These are phyloP conservation scores for cucumber (Cucumis sativus) DNA, from an alignment of 306 rosid genomes.

Conservation along the genomic window DNA sequence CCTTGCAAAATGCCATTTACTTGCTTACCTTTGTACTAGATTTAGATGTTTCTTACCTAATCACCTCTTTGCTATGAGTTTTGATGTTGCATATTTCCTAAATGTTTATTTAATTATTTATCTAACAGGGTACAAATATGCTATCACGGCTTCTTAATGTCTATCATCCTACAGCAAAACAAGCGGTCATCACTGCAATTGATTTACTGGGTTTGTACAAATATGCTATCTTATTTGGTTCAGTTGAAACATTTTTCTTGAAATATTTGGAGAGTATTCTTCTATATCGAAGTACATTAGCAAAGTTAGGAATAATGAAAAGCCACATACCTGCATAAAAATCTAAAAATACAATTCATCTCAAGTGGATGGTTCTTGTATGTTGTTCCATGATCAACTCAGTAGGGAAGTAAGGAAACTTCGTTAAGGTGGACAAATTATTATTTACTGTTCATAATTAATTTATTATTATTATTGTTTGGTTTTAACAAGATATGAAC, in stretches of 20 bases:
- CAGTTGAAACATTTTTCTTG: not conserved
- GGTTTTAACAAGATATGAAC: not conserved
- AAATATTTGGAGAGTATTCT: not conserved
- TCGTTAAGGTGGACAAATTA: not conserved
- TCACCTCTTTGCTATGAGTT: slow-evolving; percentile 7
- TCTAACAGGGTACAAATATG: slow-evolving; percentile 83
- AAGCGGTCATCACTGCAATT: slow-evolving; percentile 94
- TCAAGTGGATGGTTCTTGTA: not conserved
- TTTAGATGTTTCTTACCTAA: not conserved
- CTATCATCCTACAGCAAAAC: slow-evolving; percentile 81
- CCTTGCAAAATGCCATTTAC: no score
- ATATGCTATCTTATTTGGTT: not conserved
- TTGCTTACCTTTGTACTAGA: not conserved
- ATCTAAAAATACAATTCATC: not conserved
- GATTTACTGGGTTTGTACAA: slow-evolving; percentile 65
- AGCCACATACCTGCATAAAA: not conserved
- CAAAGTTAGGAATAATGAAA: not conserved
- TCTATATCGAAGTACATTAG: not conserved
- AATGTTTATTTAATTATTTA: not conserved
- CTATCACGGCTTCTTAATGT: slow-evolving; percentile 91
- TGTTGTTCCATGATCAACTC: not conserved
- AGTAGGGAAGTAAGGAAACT: not conserved
- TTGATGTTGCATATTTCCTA: slow-evolving; percentile 1
- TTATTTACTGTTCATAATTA: not conserved
- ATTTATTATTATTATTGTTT: not conserved